Conservation (phyloP, 345 rosid species). For the Mercurialis annua region DNA sequence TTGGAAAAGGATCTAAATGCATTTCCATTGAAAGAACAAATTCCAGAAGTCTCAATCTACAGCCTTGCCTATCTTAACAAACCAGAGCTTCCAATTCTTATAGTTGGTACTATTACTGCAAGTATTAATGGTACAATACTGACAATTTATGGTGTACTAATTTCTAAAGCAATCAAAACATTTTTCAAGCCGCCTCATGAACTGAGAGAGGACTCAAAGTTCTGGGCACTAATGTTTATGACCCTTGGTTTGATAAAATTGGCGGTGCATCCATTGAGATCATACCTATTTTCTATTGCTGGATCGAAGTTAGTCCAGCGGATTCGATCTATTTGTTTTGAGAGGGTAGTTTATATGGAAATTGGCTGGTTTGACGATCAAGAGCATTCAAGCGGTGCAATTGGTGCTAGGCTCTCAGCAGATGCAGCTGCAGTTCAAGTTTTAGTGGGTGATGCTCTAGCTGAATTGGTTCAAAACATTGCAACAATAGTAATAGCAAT, state of each 20-base stretch:
- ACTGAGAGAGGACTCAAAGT: constrained; percentile 60
- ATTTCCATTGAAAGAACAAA: constrained; percentile 27
- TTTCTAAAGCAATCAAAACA: constrained; percentile 53
- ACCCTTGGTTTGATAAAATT: constrained; percentile 61
- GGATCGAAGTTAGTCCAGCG: constrained; percentile 72
- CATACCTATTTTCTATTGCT: constrained; percentile 70
- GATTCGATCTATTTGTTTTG: constrained; percentile 71
- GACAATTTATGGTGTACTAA: constrained; percentile 56
- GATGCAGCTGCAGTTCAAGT: constrained; percentile 57
- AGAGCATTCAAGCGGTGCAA: constrained; percentile 53
- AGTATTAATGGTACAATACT: constrained; percentile 38
- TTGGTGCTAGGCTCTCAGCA: constrained; percentile 62
- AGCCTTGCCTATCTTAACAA: constrained; percentile 42
- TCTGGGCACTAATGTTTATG: constrained; percentile 69
- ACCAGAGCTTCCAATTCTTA: constrained; percentile 38
- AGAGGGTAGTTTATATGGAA: constrained; percentile 78
- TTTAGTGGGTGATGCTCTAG: constrained; percentile 65
- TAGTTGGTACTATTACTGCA: constrained; percentile 32
- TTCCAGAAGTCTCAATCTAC: constrained; percentile 34
- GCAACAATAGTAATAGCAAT: constrained; percentile 47
- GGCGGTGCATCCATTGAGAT: constrained; percentile 40
- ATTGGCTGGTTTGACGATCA: constrained; percentile 89
- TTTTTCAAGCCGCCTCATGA: constrained; percentile 57
- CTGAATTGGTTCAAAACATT: constrained; percentile 46
- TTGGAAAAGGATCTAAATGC: constrained; percentile 30